Percentiles rank a stretch among this genome's conserved stretches.
Conservation (phyloP, 257 asterid species). For the Solanum chilense region DNA sequence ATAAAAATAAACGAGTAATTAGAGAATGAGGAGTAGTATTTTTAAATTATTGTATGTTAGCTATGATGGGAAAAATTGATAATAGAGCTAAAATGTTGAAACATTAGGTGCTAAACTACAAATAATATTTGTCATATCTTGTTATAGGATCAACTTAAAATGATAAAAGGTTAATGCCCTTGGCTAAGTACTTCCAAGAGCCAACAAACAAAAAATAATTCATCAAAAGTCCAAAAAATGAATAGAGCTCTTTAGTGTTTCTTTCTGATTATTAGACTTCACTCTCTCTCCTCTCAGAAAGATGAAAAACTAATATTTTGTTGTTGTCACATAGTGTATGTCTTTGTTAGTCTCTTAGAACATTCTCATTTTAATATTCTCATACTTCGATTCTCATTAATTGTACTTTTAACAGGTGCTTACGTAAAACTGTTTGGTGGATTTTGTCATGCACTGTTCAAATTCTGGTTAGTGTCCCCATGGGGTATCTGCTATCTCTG, state of each 20-base stretch:
- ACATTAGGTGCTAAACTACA: not conserved
- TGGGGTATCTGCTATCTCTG: not conserved
- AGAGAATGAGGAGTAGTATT: fast-evolving
- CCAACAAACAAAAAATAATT: constrained; percentile 12
- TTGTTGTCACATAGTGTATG: constrained; percentile 11
- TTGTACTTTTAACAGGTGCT: not conserved
- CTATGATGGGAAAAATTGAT: not conserved
- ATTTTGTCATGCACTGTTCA: not conserved
- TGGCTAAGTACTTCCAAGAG: constrained; percentile 9
- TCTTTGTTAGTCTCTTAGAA: constrained; percentile 2
- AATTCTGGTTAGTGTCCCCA: not conserved
- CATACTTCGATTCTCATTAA: not conserved
- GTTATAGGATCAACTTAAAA: not conserved
- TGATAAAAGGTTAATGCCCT: not conserved
- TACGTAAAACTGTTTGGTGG: not conserved
- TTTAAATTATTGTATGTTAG: too few species aligned
- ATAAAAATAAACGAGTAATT: too few species aligned
- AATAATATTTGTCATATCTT: not conserved
- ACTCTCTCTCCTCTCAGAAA: not conserved
- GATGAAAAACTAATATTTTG: not conserved
- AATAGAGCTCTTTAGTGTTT: not conserved
- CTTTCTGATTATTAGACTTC: not conserved
- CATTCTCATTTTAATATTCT: not conserved
- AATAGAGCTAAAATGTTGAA: not conserved
- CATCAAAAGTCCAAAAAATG: constrained; percentile 12